These are phyloP conservation scores for Emericellopsis cladophorae DNA, from an alignment of 2,329 filamentous ascomycete genomes.

Conservation along the genomic window DNA sequence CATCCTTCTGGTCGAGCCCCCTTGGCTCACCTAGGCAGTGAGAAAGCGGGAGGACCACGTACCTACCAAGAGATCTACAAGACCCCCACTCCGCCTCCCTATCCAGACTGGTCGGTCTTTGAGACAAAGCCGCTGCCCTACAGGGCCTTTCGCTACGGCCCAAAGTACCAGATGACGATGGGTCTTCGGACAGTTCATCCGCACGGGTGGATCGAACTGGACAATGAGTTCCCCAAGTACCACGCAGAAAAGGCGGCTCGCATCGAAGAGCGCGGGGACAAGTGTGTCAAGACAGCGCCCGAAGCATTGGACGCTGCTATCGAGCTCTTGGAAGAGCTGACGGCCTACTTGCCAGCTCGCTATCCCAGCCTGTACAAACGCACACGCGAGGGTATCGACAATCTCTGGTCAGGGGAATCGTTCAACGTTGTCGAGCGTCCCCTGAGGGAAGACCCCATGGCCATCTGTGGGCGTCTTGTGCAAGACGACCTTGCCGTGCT, in stretches of 20 bases:
- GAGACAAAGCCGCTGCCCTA: conserved; percentile 65
- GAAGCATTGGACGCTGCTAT: conserved; percentile 60
- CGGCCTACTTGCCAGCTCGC: conserved; percentile 56
- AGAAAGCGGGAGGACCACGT: too few relatives aligned
- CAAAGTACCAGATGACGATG: conserved; percentile 67
- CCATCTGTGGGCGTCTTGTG: conserved; percentile 55
- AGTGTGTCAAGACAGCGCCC: conserved; percentile 57
- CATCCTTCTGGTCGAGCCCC: too few relatives aligned
- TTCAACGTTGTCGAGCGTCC: conserved; percentile 56
- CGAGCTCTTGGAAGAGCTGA: conserved; percentile 65
- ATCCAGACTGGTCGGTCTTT: conserved; percentile 55
- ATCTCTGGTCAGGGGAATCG: conserved; percentile 56
- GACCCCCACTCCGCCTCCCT: conserved; percentile 46
- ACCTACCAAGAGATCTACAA: conserved; percentile 27
- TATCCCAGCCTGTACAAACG: conserved; percentile 60
- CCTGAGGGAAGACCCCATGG: conserved; percentile 66
- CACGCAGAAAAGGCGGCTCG: conserved; percentile 60
- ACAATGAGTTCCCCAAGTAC: conserved; percentile 63
- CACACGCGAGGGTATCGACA: conserved; percentile 54
- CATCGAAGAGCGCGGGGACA: conserved; percentile 51
- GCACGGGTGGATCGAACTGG: conserved; percentile 74
- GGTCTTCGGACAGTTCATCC: conserved; percentile 58
- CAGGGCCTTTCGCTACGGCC: conserved; percentile 65
- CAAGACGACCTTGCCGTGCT: conserved; percentile 80
- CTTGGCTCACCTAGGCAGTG: too few relatives aligned